Conservation (phyloP, 805 yeast species). For the Candida dajiaensis region DNA sequence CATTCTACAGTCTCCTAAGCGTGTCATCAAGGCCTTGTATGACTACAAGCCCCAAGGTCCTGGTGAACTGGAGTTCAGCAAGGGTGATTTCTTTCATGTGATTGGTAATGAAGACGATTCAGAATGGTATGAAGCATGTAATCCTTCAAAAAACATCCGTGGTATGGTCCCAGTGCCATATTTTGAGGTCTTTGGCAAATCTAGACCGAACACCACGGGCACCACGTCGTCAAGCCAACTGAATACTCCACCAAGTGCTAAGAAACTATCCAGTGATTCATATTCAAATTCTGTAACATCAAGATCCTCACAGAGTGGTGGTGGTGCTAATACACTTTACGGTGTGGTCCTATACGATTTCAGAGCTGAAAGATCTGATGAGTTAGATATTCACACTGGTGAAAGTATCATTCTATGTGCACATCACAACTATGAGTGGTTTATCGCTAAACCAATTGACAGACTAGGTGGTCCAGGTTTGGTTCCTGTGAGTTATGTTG, state of each 20-base stretch:
- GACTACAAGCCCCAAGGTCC: conserved; percentile 75
- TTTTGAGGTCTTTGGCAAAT: conserved; percentile 72
- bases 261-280: not conserved
- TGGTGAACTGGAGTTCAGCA: conserved; percentile 69
- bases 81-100: conserved; percentile 89
- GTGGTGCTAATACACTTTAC: conserved; percentile 45
- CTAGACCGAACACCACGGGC: conserved; percentile 27
- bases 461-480: conserved; percentile 96
- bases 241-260: not conserved
- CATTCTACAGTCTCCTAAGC: conserved; percentile 53
- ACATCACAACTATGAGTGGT: conserved; percentile 96
- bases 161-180: conserved; percentile 87
- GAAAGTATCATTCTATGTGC: conserved; percentile 93
- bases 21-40: conserved; percentile 76
- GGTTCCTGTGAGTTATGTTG: conserved; percentile 87
- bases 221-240: not conserved
- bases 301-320: not conserved
- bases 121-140: conserved; percentile 81
- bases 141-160: conserved; percentile 67
- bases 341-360: conserved; percentile 86
- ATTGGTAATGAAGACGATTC: conserved; percentile 50
- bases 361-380: conserved; percentile 72
- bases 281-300: not conserved
- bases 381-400: conserved; percentile 75
- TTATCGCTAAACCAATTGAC: conserved; percentile 93